phyloP scores from a whole-genome alignment of 1,284 basidiomycete genomes.

The Trametes sp. region DNA sequence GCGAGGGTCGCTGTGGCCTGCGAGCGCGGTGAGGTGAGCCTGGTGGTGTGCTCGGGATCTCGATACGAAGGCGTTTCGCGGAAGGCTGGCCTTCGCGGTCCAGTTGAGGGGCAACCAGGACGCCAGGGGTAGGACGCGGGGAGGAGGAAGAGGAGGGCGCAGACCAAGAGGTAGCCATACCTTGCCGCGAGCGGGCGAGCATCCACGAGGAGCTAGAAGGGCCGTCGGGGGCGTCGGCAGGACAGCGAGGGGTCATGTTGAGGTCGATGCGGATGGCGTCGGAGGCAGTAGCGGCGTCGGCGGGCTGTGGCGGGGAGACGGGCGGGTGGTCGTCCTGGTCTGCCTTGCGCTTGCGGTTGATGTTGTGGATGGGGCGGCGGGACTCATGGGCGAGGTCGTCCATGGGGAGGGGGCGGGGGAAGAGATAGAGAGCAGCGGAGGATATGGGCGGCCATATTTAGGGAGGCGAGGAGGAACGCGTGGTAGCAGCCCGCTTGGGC shows the following conservation, averaged over 20 bases:
- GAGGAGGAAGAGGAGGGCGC: conserved; percentile 36
- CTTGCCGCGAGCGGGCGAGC: conserved; percentile 32
- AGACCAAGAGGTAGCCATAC: conserved; percentile 30
- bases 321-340: conserved; percentile 51
- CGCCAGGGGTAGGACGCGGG: conserved; percentile 39
- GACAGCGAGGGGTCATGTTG: conserved; percentile 46
- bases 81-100: conserved; percentile 41
- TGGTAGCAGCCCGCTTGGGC: conserved; percentile 41
- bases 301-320: conserved; percentile 35
- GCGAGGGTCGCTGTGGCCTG: conserved; percentile 31
- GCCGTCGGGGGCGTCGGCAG: conserved; percentile 38
- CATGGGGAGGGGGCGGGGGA: conserved; percentile 47
- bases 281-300: conserved; percentile 36
- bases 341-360: conserved; percentile 63
- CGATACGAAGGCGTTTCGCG: conserved; percentile 48
- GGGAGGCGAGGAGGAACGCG: conserved; percentile 43
- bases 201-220: conserved; percentile 39
- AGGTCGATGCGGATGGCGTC: conserved; percentile 43
- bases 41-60: conserved; percentile 38
- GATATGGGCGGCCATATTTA: conserved; percentile 45
- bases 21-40: conserved; percentile 36
- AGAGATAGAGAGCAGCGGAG: conserved; percentile 38
- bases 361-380: conserved; percentile 47
- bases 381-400: conserved; percentile 58
- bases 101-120: conserved; percentile 26